Conservation (phyloP, 371 early-diverging fungal species). For the Mucor circinelloides region DNA sequence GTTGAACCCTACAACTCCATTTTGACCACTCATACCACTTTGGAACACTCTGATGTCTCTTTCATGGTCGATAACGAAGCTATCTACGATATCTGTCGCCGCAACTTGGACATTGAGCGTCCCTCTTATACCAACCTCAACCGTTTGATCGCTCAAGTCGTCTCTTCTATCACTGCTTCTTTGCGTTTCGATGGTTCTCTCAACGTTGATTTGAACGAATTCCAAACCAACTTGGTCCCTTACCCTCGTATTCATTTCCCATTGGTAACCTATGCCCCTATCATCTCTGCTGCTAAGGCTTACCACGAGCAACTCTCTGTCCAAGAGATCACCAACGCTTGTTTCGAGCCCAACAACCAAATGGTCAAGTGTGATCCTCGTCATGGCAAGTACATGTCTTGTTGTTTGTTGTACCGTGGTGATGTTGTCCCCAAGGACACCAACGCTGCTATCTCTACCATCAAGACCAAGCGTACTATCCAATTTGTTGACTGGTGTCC, state of each 20-base stretch:
- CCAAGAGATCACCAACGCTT: slow-evolving; percentile 88
- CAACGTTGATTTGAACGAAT: slow-evolving; percentile 96
- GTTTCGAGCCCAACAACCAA: slow-evolving; percentile 94
- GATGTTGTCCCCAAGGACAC: slow-evolving; percentile 88
- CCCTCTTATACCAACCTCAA: slow-evolving; percentile 98
- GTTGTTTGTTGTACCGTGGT: slow-evolving; percentile 93
- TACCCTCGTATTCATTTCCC: slow-evolving; percentile 97
- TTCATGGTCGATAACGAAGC: slow-evolving; percentile 99
- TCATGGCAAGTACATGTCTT: slow-evolving; percentile 95
- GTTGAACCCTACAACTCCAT: slow-evolving; percentile 99
- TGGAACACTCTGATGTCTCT: slow-evolving; percentile 98
- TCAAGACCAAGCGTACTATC: slow-evolving; percentile 90
- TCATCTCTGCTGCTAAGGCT: slow-evolving; percentile 89
- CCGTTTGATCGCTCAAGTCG: slow-evolving; percentile 98
- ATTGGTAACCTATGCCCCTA: slow-evolving; percentile 91
- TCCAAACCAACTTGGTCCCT: slow-evolving; percentile 97
- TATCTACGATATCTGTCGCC: slow-evolving; percentile 98
- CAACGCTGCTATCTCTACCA: slow-evolving; percentile 83
- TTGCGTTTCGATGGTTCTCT: slow-evolving; percentile 97
- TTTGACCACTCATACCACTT: slow-evolving; percentile 97
- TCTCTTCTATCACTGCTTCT: slow-evolving; percentile 99
- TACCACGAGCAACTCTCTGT: slow-evolving; percentile 90
- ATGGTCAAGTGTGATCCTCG: slow-evolving; percentile 97
- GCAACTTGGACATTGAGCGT: slow-evolving; percentile 96
- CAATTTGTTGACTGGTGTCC: slow-evolving; percentile 98